Base-by-base conservation (phyloP, 805 yeast genomes). In the Nakazawaea peltata region DNA sequence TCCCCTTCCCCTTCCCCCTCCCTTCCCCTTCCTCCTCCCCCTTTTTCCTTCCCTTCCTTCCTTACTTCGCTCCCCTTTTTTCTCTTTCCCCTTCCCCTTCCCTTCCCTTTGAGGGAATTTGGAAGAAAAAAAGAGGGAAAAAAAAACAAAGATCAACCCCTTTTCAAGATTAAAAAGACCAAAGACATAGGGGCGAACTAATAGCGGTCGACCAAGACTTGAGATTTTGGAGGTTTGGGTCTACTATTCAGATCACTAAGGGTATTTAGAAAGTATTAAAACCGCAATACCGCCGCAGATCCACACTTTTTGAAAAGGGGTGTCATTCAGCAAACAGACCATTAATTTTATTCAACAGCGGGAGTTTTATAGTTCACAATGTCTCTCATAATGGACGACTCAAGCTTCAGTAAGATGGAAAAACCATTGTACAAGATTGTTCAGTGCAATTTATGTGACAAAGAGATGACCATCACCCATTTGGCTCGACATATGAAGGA, bases 341-440 rank as follows among this genome's bases (percentile, higher is more conserved):
- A n/a, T n/a, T n/a, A n/a, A n/a, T n/a, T n/a, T n/a, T n/a, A n/a
- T n/a, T n/a, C n/a, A n/a, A n/a, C n/a, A n/a, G n/a, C n/a, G n/a
- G n/a, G n/a, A n/a, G n/a, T n/a, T n/a, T n/a, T n/a, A n/a, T n/a
- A n/a, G n/a, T n/a, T n/a, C n/a, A n/a, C n/a, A n/a, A n/a, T n/a
- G n/a, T n/a, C n/a, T n/a, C n/a, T n/a, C n/a, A n/a, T n/a, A n/a
- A n/a, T n/a, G n/a, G n/a, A n/a, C n/a, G n/a, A n/a, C n/a, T n/a
- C n/a, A n/a, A n/a, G n/a, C n/a, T n/a, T n/a, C n/a, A n/a, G n/a
- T n/a, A 27, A n/a, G 29, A 27, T 18, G 31, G 41, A 37, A 25
- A 37, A 37, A 22, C 41, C 41, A 17, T 33, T 37, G 31, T 37
- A 37, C 32, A 37, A 37, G 34, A 33, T 37, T 12, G 41, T 37